Evolutionary conservation across 208 protist genomes (phyloP).

Genomic region (Acanthamoeba castellanii): DNA sequence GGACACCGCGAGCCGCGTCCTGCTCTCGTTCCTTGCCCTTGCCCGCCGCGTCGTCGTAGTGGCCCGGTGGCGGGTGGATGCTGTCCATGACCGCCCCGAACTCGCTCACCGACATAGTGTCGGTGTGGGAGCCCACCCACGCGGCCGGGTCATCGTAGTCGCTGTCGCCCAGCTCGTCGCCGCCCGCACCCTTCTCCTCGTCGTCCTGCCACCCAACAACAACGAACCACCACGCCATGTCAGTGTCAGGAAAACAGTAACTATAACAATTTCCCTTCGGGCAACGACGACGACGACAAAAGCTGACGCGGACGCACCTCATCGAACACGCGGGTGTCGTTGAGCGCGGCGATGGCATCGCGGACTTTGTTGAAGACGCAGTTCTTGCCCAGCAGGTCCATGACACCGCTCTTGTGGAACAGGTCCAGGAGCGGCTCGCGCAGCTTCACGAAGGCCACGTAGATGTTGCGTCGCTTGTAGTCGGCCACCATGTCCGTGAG

Average conservation of each 20-base stretch:
- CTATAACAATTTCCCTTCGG: not conserved
- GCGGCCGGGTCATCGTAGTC: not conserved
- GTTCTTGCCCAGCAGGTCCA: not conserved
- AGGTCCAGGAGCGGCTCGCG: not conserved
- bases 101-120: not conserved
- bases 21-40: not conserved
- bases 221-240: too few species aligned
- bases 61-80: not conserved
- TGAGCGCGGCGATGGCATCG: not conserved
- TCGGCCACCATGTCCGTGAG: constrained; percentile 47
- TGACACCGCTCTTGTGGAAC: not conserved
- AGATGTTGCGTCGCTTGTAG: constrained; percentile 27
- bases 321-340: constrained; percentile 36
- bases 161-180: not conserved
- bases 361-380: constrained; percentile 26
- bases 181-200: not conserved
- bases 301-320: not conserved
- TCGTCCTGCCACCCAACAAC: not conserved
- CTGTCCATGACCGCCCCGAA: not conserved
- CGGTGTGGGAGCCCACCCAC: not conserved
- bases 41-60: not conserved
- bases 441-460: constrained; percentile 62
- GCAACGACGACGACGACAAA: too few species aligned
- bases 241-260: too few species aligned
- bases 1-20: not conserved